Evolutionary conservation across 495 filamentous ascomycete species (phyloP), one percentile per base, ranked within the genome.

Genomic region (Xanthoparmelia taractica): DNA sequence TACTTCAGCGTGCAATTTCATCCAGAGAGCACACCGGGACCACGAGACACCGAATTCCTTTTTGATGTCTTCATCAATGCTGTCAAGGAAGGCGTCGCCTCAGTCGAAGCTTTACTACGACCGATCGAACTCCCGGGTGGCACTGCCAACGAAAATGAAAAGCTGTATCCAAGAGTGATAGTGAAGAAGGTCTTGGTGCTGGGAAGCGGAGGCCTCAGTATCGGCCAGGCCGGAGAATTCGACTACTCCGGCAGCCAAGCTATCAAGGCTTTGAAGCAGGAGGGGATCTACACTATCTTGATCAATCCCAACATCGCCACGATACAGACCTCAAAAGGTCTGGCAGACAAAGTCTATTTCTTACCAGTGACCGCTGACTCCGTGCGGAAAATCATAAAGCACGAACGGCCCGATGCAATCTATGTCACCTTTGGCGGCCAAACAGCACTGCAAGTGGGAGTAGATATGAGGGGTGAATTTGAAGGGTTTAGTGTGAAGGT

Each of bases 1-100:
- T 95, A 89, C 79, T 98, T 98, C 82, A 96, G 91, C 78, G 94
- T 97, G 27, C 94, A 98, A 74, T 98, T 98, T 79, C 94, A 98
- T 70, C 94, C 94, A 0, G 94, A 98, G 75, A 95, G 91, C 77
- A 92, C 91, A 17, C 94, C 94, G 13, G 94, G 94, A 27, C 94
- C 94, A 37, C 85, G 89, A n/a, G 94, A 98, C 69, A 97, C 94
- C 45, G 94, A 97, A 70, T 96, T 86, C 70, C 83, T 98, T 27
- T 98, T 98, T 66, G 92, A 97, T 75, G 90, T 97, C 59, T 98
- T 97, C 79, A 87, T 98, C 72, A 77, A 88, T 71, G 87, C 91
- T 25, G 88, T 97, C 65, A 78, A 85, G 69, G 79, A 85, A 54
- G 85, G 85, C 25, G 69, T 85, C 48, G 73, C 82, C 47, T 84